These are phyloP conservation scores for Knoxdaviesia proteae DNA, from an alignment of 2,329 filamentous ascomycete species.

Conservation along the genomic window DNA sequence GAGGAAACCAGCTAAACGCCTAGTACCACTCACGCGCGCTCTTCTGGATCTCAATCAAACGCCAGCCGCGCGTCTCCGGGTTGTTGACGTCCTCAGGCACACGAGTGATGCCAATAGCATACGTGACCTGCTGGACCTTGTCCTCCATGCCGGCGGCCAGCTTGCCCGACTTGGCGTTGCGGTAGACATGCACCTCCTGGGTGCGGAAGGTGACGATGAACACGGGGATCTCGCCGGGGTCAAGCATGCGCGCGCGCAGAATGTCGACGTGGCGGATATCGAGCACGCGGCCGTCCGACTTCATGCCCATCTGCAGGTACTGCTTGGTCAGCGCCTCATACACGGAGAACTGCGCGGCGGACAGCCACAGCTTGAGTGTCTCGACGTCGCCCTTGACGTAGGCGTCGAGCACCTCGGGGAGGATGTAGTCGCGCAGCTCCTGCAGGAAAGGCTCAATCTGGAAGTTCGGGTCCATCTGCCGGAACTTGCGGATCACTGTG, in stretches of 20 bases:
- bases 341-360: slow-evolving; percentile 86
- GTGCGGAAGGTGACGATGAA: slow-evolving; percentile 95
- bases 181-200: slow-evolving; percentile 94
- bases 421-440: slow-evolving; percentile 92
- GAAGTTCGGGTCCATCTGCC: slow-evolving; percentile 85
- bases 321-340: slow-evolving; percentile 95
- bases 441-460: slow-evolving; percentile 86
- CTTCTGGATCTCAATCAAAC: slow-evolving; percentile 96
- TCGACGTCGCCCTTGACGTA: slow-evolving; percentile 93
- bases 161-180: slow-evolving; percentile 72
- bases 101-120: slow-evolving; percentile 88
- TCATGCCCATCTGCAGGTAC: slow-evolving; percentile 80
- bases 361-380: slow-evolving; percentile 85
- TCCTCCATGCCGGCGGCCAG: slow-evolving; percentile 96
- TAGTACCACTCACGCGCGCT: slow-evolving; percentile 70
- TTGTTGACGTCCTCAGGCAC: slow-evolving; percentile 93
- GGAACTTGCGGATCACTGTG: slow-evolving; percentile 93
- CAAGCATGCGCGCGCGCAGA: slow-evolving; percentile 56
- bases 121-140: slow-evolving; percentile 93
- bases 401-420: slow-evolving; percentile 90
- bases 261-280: slow-evolving; percentile 93
- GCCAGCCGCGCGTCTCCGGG: slow-evolving; percentile 89
- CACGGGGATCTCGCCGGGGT: slow-evolving; percentile 75
- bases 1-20: slow-evolving; percentile 4
- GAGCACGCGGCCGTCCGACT: slow-evolving; percentile 83